phyloP scores from a whole-genome alignment of 2,329 filamentous ascomycete genomes.

The Triangularia verruculosa region DNA sequence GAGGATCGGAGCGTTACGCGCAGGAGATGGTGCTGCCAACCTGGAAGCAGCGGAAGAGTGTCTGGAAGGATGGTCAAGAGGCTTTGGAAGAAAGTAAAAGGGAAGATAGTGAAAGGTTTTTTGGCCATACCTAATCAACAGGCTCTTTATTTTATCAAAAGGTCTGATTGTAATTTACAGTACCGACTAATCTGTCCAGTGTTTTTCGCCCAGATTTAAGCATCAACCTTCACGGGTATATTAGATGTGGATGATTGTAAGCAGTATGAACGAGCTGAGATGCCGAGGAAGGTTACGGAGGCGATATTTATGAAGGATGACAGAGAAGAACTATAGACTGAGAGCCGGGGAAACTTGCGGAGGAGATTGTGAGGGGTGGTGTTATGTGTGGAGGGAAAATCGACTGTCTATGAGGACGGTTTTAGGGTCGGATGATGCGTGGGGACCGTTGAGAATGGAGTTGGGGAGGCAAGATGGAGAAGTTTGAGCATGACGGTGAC shows the following conservation, averaged over 20 bases:
- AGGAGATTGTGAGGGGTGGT: constrained; percentile 38
- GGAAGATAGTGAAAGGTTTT: no score
- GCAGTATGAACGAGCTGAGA: constrained; percentile 34
- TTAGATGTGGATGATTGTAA: background rate
- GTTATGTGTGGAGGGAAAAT: constrained; percentile 29
- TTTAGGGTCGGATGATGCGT: constrained; percentile 40
- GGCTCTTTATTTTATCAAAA: no score
- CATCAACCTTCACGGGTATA: no score
- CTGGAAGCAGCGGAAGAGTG: no score
- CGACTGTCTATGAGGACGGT: constrained; percentile 41
- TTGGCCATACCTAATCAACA: no score
- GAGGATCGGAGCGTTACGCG: no score
- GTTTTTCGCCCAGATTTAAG: no score
- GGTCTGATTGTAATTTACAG: no score
- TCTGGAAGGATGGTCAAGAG: no score
- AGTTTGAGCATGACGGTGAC: constrained; percentile 8
- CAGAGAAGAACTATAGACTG: constrained; percentile 31
- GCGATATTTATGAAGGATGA: constrained; percentile 30
- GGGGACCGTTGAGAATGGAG: constrained; percentile 34
- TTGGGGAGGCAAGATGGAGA: constrained; percentile 31
- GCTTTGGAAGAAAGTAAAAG: no score
- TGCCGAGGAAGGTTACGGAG: constrained; percentile 33
- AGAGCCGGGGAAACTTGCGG: constrained; percentile 35
- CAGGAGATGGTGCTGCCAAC: no score
- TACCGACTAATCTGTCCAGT: no score